phyloP scores from a whole-genome alignment of 306 rosid species.

The Acmispon strigosus region DNA sequence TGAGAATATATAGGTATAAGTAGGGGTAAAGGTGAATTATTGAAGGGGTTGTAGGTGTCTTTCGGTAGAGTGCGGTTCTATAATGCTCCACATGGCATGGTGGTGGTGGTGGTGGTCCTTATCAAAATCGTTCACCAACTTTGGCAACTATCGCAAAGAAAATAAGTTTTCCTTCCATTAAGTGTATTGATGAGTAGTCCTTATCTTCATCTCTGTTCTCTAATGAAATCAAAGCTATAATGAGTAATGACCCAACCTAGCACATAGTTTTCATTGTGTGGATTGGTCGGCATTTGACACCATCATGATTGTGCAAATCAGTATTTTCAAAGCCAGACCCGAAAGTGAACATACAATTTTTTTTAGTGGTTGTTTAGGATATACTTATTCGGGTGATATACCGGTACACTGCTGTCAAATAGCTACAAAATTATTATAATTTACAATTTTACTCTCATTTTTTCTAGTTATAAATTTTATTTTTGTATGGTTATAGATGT shows the following conservation, averaged over 20 bases:
- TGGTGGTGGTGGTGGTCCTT: constrained; percentile 37
- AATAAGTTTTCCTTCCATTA: constrained; percentile 17
- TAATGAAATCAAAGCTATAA: constrained; percentile 1
- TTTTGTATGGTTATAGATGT: too few relatives aligned
- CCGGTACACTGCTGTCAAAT: too few relatives aligned
- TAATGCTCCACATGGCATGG: constrained; percentile 14
- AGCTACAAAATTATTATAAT: too few relatives aligned
- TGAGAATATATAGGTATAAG: background rate
- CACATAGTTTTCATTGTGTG: background rate
- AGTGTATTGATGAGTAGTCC: background rate
- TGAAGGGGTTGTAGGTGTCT: constrained; percentile 8
- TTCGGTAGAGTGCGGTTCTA: background rate
- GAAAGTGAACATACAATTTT: too few relatives aligned
- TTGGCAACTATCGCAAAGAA: constrained; percentile 9
- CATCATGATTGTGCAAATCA: background rate
- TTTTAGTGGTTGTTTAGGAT: too few relatives aligned
- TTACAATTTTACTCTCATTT: too few relatives aligned
- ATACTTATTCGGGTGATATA: too few relatives aligned
- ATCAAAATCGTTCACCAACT: constrained; percentile 24
- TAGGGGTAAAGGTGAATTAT: constrained; percentile 20
- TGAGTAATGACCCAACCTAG: background rate
- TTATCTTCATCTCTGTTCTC: constrained; percentile 8
- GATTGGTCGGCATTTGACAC: background rate
- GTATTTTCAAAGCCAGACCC: background rate
- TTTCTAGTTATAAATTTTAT: too few relatives aligned